Evolutionary conservation across 108 stramenopile species (phyloP), one percentile per base, ranked within the genome.

Genomic region (Ochromonas danica): DNA sequence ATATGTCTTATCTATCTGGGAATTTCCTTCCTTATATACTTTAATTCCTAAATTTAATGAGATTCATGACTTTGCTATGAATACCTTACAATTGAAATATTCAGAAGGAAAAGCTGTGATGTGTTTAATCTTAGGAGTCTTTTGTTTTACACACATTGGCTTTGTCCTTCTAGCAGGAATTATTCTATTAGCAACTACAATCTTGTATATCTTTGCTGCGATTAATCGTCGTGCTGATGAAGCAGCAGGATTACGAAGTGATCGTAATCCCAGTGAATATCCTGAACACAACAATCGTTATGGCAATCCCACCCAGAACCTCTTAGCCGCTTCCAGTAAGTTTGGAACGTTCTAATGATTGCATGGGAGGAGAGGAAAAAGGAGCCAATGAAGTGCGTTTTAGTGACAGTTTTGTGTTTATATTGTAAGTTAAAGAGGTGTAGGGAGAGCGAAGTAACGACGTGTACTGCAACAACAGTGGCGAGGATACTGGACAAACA

Each of bases 301-400:
- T 14, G 6, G 22, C 45, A 51, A 51, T 51, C 6, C 6, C 45
- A 51, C 22, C 45, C 45, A 51, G 22, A 51, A 22, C 45, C 35
- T 75, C 40, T 22, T 75, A 14, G 27, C 3, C 10, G 45, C 72
- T 31, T 45, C 45, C 6, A 31, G 28, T 33, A 27, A 36, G 38
- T 75, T 75, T 57, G 72, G 43, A 38, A 75, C 72, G 6, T 60
- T 75, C 31, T 75, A 42, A 75, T 35, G 67, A 40, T n/a, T n/a
- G n/a, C n/a, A n/a, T n/a, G n/a, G n/a, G n/a, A n/a, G n/a, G n/a
- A n/a, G n/a, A n/a, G n/a, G n/a, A n/a, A n/a, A n/a, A n/a, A n/a
- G n/a, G n/a, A n/a, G n/a, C n/a, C n/a, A n/a, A n/a, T n/a, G n/a
- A n/a, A n/a, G n/a, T n/a, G n/a, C n/a, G n/a, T n/a, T n/a, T n/a